Base-by-base conservation (phyloP, 2,329 filamentous ascomycete species). In the Rhytidhysteron rufulum region DNA sequence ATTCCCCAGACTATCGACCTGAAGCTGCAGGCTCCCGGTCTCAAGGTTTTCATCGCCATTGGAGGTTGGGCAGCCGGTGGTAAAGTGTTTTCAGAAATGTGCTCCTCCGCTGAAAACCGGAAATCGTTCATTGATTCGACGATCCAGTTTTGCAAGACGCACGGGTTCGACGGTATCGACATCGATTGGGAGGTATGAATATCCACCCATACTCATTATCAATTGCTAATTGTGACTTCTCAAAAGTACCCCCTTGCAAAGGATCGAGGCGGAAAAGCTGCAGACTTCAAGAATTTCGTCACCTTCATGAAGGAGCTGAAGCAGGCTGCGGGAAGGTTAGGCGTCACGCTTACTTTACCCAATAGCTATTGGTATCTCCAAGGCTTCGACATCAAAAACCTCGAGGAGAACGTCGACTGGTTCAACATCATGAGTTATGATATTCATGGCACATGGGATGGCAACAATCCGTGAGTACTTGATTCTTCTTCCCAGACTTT, bases 371-470 rank as follows among this genome's bases (percentile, higher is more conserved):
- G 54, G 51, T 39, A 61, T 22, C 37, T 60, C 1, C 30, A 39
- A 5, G 9, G 29, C n/a, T 62, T 60, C 37, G 47, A 60, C 21
- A 7, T 58, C n/a, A 31, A 45, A 40, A 39, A 44, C 21, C n/a
- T 49, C 2, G 29, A 48, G 25, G 7, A 41, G 2, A 37, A 49
- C 31, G 50, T 68, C 5, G 65, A 70, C 42, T 71, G 51, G 49
- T 63, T 71, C 49, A 70, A 72, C 41, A 5, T 72, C 18, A 73
- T 74, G 69, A 57, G 54, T 1, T 73, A 74, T 41, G 68, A 74
- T 41, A 38, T 73, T 0, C 67, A 73, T 42, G 70, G 71, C 0
- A 40, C 55, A 1, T 70, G 64, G 66, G 67, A 70, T 40, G 10
- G 30, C 0, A 17, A 49, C 0, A 48, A 45, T 30, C n/a, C n/a